phyloP scores from a whole-genome alignment of 163 green algal species.

The Chloromonas sp. region DNA sequence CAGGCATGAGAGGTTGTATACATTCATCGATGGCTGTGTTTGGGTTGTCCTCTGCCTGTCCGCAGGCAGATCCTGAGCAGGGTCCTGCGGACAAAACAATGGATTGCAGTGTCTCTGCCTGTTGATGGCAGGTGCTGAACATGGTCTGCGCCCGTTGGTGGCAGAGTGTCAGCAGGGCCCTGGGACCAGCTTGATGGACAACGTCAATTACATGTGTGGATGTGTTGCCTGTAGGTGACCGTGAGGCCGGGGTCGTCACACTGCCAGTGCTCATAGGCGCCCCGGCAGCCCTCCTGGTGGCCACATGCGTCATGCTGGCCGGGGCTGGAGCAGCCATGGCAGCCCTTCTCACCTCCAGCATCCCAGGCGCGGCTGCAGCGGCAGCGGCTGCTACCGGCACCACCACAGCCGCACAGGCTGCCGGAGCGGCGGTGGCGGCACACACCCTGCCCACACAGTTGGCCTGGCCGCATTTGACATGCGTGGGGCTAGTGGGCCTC shows the following conservation, averaged over 20 bases:
- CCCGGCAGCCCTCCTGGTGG: slow-evolving; percentile 16
- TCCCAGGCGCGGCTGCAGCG: not conserved
- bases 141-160: no score
- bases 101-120: no score
- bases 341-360: slow-evolving; percentile 1
- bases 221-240: slow-evolving; percentile 29
- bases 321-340: slow-evolving; percentile 5
- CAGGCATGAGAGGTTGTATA: no score
- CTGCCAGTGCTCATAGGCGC: slow-evolving; percentile 50
- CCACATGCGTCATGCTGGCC: slow-evolving; percentile 1
- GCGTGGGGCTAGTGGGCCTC: slow-evolving; percentile 9
- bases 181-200: no score
- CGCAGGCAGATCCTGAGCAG: no score
- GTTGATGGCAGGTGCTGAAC: no score
- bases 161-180: no score
- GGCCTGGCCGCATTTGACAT: not conserved
- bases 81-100: no score
- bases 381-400: not conserved
- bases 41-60: no score
- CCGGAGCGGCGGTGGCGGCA: not conserved
- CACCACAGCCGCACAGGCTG: not conserved
- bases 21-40: no score
- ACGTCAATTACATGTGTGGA: no score
- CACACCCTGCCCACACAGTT: not conserved
- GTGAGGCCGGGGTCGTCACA: slow-evolving; percentile 36